phyloP scores from a whole-genome alignment of 352 stramenopile species.

The Pythium rishiriense region DNA sequence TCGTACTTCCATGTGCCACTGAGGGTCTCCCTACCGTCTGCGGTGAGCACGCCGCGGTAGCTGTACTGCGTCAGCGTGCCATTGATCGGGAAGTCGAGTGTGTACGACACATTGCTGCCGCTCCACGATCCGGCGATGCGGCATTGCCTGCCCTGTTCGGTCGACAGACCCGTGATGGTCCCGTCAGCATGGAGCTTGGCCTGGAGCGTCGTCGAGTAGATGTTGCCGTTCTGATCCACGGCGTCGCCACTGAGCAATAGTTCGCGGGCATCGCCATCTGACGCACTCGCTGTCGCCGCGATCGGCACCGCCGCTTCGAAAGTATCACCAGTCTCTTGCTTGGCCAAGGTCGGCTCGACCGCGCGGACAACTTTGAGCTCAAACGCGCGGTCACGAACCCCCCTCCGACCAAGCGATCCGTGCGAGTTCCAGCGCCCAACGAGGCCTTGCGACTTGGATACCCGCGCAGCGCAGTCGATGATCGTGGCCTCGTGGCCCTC shows the following conservation, averaged over 20 bases:
- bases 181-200: conserved; percentile 6
- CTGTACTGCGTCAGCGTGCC: neutral
- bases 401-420: neutral
- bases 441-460: conserved; percentile 1
- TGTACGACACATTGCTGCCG: conserved; percentile 7
- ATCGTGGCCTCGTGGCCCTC: conserved; percentile 20
- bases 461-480: conserved; percentile 20
- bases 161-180: conserved; percentile 4
- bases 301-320: neutral
- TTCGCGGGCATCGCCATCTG: neutral
- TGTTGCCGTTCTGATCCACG: conserved; percentile 9
- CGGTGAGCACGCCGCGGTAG: conserved; percentile 3
- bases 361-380: neutral
- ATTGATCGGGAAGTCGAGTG: conserved; percentile 5
- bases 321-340: neutral
- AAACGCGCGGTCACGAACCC: conserved; percentile 12
- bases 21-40: conserved; percentile 1
- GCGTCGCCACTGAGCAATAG: conserved; percentile 5
- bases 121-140: neutral
- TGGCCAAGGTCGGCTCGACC: neutral
- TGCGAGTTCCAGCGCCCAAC: conserved; percentile 11
- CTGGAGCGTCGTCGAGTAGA: conserved; percentile 10
- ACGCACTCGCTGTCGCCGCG: too few relatives aligned
- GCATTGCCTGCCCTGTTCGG: conserved; percentile 10
- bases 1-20: conserved; percentile 18